A percentile compares a stretch with the other conserved stretches of the same genome.
phyloP scores from a whole-genome alignment of 352 stramenopile species.

The Globisporangium iwayamae region DNA sequence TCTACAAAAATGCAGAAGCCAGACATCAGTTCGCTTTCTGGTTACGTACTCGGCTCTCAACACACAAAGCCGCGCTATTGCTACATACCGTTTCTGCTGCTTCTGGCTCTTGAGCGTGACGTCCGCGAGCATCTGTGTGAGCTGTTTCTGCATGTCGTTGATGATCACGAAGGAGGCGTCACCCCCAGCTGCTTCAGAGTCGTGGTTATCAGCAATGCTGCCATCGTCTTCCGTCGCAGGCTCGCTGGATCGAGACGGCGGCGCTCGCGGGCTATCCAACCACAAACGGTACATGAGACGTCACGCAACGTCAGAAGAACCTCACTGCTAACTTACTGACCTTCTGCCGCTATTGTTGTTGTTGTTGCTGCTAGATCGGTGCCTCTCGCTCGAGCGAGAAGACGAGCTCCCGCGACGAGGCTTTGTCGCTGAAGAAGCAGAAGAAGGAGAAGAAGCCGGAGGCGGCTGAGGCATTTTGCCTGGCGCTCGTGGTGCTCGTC shows the following conservation, averaged over 20 bases:
- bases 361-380: constrained; percentile 11
- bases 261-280: constrained; percentile 20
- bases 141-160: constrained; percentile 25
- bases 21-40: neutral
- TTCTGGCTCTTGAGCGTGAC: constrained; percentile 34
- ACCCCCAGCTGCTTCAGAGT: neutral
- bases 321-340: neutral
- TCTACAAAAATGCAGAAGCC: constrained; percentile 9
- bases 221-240: constrained; percentile 34
- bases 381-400: constrained; percentile 4
- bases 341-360: constrained; percentile 13
- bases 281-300: neutral
- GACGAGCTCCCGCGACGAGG: constrained; percentile 4
- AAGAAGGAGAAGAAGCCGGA: constrained; percentile 11
- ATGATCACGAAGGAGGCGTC: constrained; percentile 10
- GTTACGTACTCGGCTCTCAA: neutral
- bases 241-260: constrained; percentile 22
- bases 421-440: neutral
- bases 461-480: constrained; percentile 17
- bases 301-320: neutral
- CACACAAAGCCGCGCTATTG: neutral
- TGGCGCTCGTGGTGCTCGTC: neutral
- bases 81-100: constrained; percentile 36
- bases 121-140: constrained; percentile 32
- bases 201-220: neutral